Evolutionary conservation across 495 filamentous ascomycete species (phyloP), one percentile per base, ranked within the genome.

Genomic region (Aspergillus affinis): DNA sequence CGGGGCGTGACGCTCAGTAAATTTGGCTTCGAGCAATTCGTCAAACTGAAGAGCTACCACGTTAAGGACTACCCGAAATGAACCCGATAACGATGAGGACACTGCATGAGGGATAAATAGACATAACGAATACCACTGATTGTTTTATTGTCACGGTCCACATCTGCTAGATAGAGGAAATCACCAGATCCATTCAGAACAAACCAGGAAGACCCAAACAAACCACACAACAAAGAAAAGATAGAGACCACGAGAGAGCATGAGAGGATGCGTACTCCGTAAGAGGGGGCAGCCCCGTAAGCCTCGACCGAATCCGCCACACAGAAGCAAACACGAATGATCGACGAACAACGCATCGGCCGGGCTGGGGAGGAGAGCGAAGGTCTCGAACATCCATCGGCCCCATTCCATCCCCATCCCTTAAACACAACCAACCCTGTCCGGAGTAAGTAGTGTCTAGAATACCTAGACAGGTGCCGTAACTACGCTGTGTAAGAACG

Each of bases 21-120:
- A 69, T 95, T 90, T 62, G 93, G 93, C 17, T 97, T 93, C 68
- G 93, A 96, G 62, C 91, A 95, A 72, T 97, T 97, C 69, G 86
- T 92, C 65, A 93, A 92, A 80, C 79, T 95, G 61, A 96, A 96
- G 84, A 96, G 89, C 77, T 91, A 87, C 71, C 93, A 97, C 69
- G 66, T 97, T 67, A 97, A 95, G 74, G 84, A 93, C 7, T 69
- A 69, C 46, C 69, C 69, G 17, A 68, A 71, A 63, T 71, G 61
- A 61, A 36, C 20, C 0, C 6, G 7, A 20, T 19, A 2, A 26
- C 6, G 21, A 41, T 6, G 13, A 15, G 36, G 36, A 15, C 15
- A 41, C 15, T 12, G 10, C 2, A 41, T 17, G 36, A 41, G 4
- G 13, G 12, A 2, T 41, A 41, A 10, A 41, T 41, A 41, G 36